A percentile compares a stretch with the other conserved stretches of the same genome.
phyloP scores from a whole-genome alignment of 139 green algal species.

The Monoraphidium neglectum region DNA sequence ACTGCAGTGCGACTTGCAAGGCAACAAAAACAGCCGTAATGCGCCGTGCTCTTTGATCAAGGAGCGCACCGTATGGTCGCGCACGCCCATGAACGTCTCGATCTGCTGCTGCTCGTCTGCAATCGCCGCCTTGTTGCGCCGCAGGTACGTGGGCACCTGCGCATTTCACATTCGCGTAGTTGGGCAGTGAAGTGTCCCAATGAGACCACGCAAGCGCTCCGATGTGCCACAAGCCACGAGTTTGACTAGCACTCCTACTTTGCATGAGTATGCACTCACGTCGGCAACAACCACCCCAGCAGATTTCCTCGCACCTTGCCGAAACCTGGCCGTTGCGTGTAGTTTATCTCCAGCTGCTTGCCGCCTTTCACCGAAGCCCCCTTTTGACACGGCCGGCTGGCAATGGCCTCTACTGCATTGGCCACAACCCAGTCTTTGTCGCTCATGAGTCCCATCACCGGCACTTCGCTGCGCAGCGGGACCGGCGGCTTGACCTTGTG shows the following conservation, averaged over 20 bases:
- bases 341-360: conserved; percentile 28
- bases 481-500: conserved; percentile 59
- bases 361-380: background rate
- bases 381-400: conserved; percentile 18
- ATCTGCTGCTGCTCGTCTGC: conserved; percentile 63
- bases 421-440: conserved; percentile 83
- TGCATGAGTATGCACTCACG: too few relatives aligned
- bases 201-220: too few relatives aligned
- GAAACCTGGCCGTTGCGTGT: conserved; percentile 68
- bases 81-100: conserved; percentile 59
- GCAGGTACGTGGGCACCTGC: conserved; percentile 81
- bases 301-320: conserved; percentile 52
- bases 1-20: too few relatives aligned
- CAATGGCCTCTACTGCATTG: conserved; percentile 77
- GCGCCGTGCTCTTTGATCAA: too few relatives aligned
- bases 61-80: conserved; percentile 54
- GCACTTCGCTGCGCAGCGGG: conserved; percentile 56
- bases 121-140: conserved; percentile 69
- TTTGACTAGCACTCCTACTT: too few relatives aligned
- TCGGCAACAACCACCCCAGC: too few relatives aligned
- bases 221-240: too few relatives aligned
- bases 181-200: too few relatives aligned
- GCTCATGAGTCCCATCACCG: conserved; percentile 67
- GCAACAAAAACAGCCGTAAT: too few relatives aligned
- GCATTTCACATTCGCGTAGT: too few relatives aligned